These are phyloP conservation scores for Thecaphora frezii DNA, from an alignment of 1,284 basidiomycete genomes.

Conservation along the genomic window DNA sequence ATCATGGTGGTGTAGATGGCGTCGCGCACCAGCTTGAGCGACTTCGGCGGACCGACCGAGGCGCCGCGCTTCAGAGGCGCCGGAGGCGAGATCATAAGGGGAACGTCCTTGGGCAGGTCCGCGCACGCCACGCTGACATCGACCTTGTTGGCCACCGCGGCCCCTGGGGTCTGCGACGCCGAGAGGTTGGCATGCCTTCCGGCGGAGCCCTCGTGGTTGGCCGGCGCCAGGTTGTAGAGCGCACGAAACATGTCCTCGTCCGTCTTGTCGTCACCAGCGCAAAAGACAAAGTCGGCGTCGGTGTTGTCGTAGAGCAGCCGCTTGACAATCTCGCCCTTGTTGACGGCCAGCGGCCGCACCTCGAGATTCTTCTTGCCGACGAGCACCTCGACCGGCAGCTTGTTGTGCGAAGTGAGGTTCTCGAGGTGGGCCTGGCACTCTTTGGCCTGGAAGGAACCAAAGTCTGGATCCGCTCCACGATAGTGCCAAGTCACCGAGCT, in stretches of 20 bases:
- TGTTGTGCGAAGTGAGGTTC: slow-evolving; percentile 65
- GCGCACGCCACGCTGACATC: slow-evolving; percentile 2
- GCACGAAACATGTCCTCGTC: slow-evolving; percentile 59
- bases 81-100: slow-evolving; percentile 36
- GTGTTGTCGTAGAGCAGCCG: slow-evolving; percentile 86
- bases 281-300: slow-evolving; percentile 92
- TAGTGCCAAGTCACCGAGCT: slow-evolving; percentile 98
- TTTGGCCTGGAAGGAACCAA: slow-evolving; percentile 69
- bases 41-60: slow-evolving; percentile 29
- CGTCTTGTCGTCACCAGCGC: slow-evolving; percentile 96
- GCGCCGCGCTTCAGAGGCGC: slow-evolving; percentile 32
- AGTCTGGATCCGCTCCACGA: slow-evolving; percentile 87
- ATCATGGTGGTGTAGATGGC: slow-evolving; percentile 54
- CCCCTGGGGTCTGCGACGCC: not conserved
- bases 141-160: slow-evolving; percentile 5
- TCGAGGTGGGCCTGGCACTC: slow-evolving; percentile 95
- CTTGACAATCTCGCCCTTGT: slow-evolving; percentile 98
- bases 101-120: slow-evolving; percentile 6
- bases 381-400: slow-evolving; percentile 59
- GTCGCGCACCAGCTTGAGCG: slow-evolving; percentile 31
- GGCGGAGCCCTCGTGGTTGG: not conserved
- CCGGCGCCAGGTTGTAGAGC: slow-evolving; percentile 36
- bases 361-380: slow-evolving; percentile 96
- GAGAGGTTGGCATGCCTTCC: not conserved
- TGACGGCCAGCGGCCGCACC: slow-evolving; percentile 88